A percentile compares a stretch with the other conserved stretches of the same genome.
Evolutionary conservation across 495 filamentous ascomycete genomes (phyloP).

Genomic region (Cudoniella acicularis): DNA sequence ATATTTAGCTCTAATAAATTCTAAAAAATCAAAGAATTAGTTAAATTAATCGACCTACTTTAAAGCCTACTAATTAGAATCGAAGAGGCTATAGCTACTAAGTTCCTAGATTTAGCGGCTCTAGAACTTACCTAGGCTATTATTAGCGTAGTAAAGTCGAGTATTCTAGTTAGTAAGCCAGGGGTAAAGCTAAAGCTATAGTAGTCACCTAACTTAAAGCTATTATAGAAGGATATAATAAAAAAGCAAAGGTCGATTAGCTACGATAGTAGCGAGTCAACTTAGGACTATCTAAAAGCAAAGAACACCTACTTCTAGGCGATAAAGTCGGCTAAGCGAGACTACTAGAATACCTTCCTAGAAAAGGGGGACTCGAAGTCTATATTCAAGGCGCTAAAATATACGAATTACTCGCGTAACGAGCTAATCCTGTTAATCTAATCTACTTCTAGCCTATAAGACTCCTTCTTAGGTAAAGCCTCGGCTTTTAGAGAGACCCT

Average conservation of each 20-base stretch:
- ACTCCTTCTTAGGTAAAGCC: too few relatives aligned
- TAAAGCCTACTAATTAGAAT: background rate
- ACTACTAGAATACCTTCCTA: background rate
- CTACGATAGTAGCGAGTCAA: background rate
- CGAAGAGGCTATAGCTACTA: background rate
- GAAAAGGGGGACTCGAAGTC: background rate
- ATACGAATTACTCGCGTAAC: too few relatives aligned
- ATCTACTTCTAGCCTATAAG: too few relatives aligned
- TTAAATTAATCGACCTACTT: background rate
- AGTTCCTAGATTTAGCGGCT: background rate
- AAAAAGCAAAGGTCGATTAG: background rate
- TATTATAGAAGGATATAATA: background rate
- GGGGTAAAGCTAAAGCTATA: background rate
- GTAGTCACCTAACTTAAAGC: background rate
- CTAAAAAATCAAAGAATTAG: background rate
- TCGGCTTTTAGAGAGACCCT: too few relatives aligned
- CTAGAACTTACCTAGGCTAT: background rate
- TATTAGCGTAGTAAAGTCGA: background rate
- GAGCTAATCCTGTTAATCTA: too few relatives aligned
- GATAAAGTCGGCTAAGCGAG: background rate
- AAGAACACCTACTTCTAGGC: background rate
- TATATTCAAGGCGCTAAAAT: background rate
- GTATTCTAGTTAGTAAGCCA: background rate
- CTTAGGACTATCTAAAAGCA: background rate
- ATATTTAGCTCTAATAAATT: background rate